Evolutionary conservation across 2,329 filamentous ascomycete species (phyloP), one percentile per base, ranked within the genome.

Genomic region (Helotiales sp.): DNA sequence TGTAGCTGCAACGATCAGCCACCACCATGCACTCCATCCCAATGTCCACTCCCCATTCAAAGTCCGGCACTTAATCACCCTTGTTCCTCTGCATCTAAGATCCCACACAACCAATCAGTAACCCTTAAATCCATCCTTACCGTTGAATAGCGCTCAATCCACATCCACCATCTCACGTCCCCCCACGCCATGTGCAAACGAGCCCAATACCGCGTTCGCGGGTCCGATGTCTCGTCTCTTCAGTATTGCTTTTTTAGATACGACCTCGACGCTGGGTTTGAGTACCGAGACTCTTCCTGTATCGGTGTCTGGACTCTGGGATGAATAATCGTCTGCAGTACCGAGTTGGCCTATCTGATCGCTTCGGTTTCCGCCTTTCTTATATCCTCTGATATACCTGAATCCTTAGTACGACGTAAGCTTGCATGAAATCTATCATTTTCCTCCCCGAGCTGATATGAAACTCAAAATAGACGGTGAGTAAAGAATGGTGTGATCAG

Each of bases 211-310:
- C 53, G 27, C 36, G 46, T 49, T 17, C 34, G 29, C 46, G 53
- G 53, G 53, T 42, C 53, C 22, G 27, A 51, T 55, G 53, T 54
- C 52, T 54, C 40, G 48, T 31, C n/a, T n/a, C n/a, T n/a, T n/a
- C n/a, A n/a, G n/a, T n/a, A n/a, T 54, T 34, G 30, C 19, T 15
- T 54, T 42, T 40, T 38, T 19, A 40, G 27, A 13, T 22, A 33
- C 36, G 31, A 15, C 33, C 33, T 13, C 31, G 22, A 34, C 36
- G 19, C 49, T 40, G 34, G 49, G 36, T 40, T 24, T 49, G 42
- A 29, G 9, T 9, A n/a, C 9, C 31, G 31, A 34, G n/a, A n/a
- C n/a, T n/a, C n/a, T n/a, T n/a, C n/a, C n/a, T n/a, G 31, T 34
- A n/a, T 9, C 22, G 36, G 36, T 40, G 36, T 40, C 36, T 19